Conservation (phyloP, 1,139 yeast species). For the Pichia sp. region DNA sequence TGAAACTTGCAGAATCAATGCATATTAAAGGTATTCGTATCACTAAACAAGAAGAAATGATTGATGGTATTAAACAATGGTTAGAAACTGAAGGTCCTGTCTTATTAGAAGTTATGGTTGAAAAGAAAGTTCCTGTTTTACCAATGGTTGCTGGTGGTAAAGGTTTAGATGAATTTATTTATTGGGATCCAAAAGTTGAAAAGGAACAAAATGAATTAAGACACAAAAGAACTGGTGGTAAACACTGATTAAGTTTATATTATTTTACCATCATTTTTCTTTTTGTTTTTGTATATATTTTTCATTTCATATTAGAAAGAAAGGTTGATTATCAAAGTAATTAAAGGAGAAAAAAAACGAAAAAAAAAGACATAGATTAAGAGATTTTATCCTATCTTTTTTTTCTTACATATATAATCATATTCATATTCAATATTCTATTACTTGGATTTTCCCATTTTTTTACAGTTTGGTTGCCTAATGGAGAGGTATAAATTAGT, state of each 20-base stretch:
- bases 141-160: conserved; percentile 99
- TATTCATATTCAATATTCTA: neutral
- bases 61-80: conserved; percentile 61
- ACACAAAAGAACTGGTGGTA: conserved; percentile 52
- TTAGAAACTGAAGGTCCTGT: conserved; percentile 77
- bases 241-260: conserved; percentile 27
- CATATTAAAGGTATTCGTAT: conserved; percentile 80
- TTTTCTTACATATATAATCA: too few relatives aligned
- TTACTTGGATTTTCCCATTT: neutral
- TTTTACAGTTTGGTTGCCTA: conserved; percentile 3
- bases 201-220: conserved; percentile 63
- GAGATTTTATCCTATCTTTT: too few relatives aligned
- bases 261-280: neutral
- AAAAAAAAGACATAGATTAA: too few relatives aligned
- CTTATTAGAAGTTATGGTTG: conserved; percentile 83
- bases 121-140: conserved; percentile 93
- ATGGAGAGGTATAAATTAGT: neutral
- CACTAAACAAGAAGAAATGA: conserved; percentile 58
- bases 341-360: too few relatives aligned
- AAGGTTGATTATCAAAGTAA: too few relatives aligned
- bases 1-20: conserved; percentile 92
- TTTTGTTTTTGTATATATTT: neutral
- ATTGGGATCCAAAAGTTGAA: conserved; percentile 77
- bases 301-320: too few relatives aligned
- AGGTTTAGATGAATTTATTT: conserved; percentile 86